Conservation (phyloP, 148 eudicot species). For the Cornus controversa region DNA sequence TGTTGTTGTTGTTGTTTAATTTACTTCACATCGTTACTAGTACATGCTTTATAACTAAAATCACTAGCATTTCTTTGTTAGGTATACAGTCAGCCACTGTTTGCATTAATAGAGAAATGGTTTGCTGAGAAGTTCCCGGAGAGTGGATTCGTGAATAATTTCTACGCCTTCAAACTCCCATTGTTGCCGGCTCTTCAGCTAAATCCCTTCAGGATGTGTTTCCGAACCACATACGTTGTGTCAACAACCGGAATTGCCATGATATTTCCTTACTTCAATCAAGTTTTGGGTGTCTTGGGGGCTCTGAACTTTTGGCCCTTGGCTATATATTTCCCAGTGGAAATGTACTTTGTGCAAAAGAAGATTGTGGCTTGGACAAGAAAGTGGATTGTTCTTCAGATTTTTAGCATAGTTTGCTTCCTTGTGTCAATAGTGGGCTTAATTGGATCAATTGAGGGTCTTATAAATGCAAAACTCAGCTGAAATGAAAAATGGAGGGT, state of each 20-base stretch:
- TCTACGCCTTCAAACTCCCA: constrained; percentile 33
- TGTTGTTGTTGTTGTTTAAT: too few species aligned
- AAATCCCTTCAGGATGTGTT: constrained; percentile 48
- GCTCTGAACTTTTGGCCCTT: constrained; percentile 69
- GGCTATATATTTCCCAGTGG: constrained; percentile 65
- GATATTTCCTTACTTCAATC: constrained; percentile 66
- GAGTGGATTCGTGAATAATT: constrained; percentile 31
- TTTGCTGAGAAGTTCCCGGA: constrained; percentile 27
- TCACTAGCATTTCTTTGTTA: constrained; percentile 5
- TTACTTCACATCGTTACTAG: too few species aligned
- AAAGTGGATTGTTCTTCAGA: constrained; percentile 39
- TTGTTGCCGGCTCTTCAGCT: constrained; percentile 33
- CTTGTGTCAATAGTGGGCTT: constrained; percentile 38
- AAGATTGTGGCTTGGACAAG: constrained; percentile 51
- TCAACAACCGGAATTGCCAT: constrained; percentile 52
- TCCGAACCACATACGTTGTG: constrained; percentile 53
- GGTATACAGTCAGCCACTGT: constrained; percentile 58
- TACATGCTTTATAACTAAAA: too few species aligned
- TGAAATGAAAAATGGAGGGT: neutral
- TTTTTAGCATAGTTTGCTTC: constrained; percentile 38
- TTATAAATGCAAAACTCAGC: constrained; percentile 35
- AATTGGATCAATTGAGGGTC: constrained; percentile 48
- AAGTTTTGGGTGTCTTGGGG: constrained; percentile 62
- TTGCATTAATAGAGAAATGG: constrained; percentile 55
- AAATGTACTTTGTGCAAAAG: constrained; percentile 55